Conservation (phyloP, 1,284 basidiomycete species). For the Trichosporon sp. region DNA sequence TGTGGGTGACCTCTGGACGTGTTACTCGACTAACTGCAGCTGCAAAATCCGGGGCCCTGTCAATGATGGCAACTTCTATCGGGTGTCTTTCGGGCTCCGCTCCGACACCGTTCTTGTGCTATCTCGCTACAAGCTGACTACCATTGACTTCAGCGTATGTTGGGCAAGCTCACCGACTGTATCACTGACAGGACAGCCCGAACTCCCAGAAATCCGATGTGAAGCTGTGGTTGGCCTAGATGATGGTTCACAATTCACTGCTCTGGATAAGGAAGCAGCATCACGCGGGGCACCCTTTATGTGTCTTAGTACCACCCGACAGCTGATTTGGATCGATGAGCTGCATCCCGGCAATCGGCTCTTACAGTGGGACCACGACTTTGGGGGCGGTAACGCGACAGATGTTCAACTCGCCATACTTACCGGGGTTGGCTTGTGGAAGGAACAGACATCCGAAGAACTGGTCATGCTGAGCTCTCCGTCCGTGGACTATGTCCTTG, state of each 20-base stretch:
- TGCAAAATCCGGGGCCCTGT: conserved; percentile 22
- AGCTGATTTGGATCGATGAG: conserved; percentile 40
- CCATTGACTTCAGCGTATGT: conserved; percentile 32
- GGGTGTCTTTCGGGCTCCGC: conserved; percentile 33
- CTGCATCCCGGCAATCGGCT: conserved; percentile 2
- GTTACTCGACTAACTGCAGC: conserved; percentile 12
- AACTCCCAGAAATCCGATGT: too few relatives aligned
- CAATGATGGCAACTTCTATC: conserved; percentile 26
- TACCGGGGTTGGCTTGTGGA: too few relatives aligned
- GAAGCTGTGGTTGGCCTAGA: background rate
- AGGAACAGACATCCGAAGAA: background rate
- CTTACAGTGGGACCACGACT: conserved; percentile 35
- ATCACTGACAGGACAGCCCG: background rate
- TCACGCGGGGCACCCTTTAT: conserved; percentile 18
- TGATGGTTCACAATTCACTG: conserved; percentile 18
- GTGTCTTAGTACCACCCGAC: conserved; percentile 28
- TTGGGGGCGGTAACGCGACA: conserved; percentile 14
- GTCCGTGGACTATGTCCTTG: background rate
- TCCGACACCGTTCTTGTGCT: conserved; percentile 33
- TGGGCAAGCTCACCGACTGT: background rate
- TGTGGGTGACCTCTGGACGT: conserved; percentile 6
- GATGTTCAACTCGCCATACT: conserved; percentile 25
- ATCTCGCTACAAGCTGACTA: conserved; percentile 18
- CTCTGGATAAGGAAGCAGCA: conserved; percentile 29
- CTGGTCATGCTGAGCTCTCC: background rate